Conservation (phyloP, 176 grass and related monocot genomes). For the Metroxylon sagu region DNA sequence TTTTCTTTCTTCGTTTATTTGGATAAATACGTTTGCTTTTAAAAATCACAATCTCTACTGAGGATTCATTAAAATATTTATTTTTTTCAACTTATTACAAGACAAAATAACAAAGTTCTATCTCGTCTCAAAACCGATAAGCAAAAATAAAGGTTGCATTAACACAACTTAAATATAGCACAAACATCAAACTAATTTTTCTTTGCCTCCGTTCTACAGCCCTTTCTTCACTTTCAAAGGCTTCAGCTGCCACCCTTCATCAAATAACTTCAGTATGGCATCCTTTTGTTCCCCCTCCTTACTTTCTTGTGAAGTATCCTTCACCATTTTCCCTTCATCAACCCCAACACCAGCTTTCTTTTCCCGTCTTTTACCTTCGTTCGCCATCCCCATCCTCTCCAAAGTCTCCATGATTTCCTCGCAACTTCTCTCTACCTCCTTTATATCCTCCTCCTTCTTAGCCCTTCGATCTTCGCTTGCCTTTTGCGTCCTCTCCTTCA, state of each 20-base stretch:
- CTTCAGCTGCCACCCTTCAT: constrained; percentile 21
- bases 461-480: too few relatives aligned
- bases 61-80: too few relatives aligned
- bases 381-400: neutral
- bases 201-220: too few relatives aligned
- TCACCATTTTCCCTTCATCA: neutral
- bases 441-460: neutral
- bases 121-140: too few relatives aligned
- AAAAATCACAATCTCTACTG: too few relatives aligned
- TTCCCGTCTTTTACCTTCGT: neutral
- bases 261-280: constrained; percentile 10
- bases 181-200: too few relatives aligned
- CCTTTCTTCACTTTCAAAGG: neutral
- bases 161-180: too few relatives aligned
- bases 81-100: too few relatives aligned
- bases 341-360: neutral
- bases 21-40: too few relatives aligned
- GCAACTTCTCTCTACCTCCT: neutral
- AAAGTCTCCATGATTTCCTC: constrained; percentile 1
- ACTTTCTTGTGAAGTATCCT: neutral
- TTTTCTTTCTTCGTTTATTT: too few relatives aligned
- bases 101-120: too few relatives aligned
- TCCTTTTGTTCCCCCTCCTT: neutral
- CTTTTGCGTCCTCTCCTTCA: neutral
- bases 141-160: too few relatives aligned